A percentile compares a stretch with the other conserved stretches of the same genome.
Evolutionary conservation across 2,329 filamentous ascomycete species (phyloP).

Genomic region (Ceratocystis destructans): DNA sequence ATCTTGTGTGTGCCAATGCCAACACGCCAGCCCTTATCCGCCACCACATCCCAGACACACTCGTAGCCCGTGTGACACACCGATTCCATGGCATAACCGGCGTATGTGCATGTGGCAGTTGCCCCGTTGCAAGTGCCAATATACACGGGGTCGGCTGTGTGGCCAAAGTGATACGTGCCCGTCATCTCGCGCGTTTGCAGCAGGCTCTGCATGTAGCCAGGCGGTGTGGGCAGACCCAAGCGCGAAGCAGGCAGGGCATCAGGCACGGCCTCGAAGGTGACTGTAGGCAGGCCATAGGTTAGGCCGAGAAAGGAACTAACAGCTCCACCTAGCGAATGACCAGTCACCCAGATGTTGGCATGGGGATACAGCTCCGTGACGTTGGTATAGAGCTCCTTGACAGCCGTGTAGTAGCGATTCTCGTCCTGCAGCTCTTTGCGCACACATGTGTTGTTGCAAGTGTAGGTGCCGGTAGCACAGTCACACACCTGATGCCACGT

Average conservation of each 20-base stretch:
- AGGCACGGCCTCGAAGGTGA: slow-evolving; percentile 86
- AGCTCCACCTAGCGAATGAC: slow-evolving; percentile 84
- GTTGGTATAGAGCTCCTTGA: slow-evolving; percentile 80
- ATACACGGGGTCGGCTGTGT: slow-evolving; percentile 89
- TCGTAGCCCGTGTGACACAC: slow-evolving; percentile 80
- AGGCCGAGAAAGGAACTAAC: slow-evolving; percentile 78
- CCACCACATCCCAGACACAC: slow-evolving; percentile 86
- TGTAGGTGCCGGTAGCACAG: slow-evolving; percentile 74
- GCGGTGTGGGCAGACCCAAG: slow-evolving; percentile 73
- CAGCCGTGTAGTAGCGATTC: slow-evolving; percentile 82
- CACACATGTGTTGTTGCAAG: slow-evolving; percentile 87
- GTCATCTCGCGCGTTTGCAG: slow-evolving; percentile 61
- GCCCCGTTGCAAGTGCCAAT: slow-evolving; percentile 88
- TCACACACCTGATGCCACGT: slow-evolving; percentile 88
- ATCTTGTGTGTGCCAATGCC: slow-evolving; percentile 88
- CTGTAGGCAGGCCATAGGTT: slow-evolving; percentile 78
- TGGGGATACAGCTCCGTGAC: slow-evolving; percentile 78
- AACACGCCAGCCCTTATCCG: slow-evolving; percentile 81
- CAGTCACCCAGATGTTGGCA: slow-evolving; percentile 75
- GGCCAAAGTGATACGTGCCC: slow-evolving; percentile 79
- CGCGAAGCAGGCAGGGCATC: slow-evolving; percentile 77
- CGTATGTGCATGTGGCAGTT: slow-evolving; percentile 77
- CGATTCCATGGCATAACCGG: slow-evolving; percentile 85
- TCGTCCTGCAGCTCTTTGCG: slow-evolving; percentile 60
- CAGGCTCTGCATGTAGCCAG: slow-evolving; percentile 55